Evolutionary conservation across 2,329 filamentous ascomycete genomes (phyloP).

Genomic region (Alternaria novae-zelandiae): DNA sequence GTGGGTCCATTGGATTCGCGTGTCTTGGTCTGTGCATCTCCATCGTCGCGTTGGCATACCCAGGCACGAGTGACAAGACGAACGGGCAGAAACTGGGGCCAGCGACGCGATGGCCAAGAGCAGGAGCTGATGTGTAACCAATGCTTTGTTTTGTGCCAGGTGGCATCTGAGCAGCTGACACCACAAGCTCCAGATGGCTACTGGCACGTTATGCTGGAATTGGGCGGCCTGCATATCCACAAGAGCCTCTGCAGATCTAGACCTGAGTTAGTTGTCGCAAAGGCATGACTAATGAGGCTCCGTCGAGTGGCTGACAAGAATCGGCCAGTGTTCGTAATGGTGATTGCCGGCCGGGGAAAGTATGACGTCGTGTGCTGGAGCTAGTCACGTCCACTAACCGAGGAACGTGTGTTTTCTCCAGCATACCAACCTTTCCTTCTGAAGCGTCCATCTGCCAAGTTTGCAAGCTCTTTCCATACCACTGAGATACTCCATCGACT

Average conservation of each 20-base stretch:
- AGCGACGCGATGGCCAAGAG: neutral
- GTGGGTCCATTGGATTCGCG: neutral
- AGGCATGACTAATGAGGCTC: conserved; percentile 9
- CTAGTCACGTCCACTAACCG: conserved; percentile 13
- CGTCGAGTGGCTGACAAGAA: neutral
- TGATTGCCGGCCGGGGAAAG: conserved; percentile 8
- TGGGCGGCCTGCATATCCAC: neutral
- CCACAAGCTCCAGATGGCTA: neutral
- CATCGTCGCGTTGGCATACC: neutral
- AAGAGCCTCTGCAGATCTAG: conserved; percentile 1
- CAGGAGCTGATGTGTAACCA: no score
- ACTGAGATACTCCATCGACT: neutral
- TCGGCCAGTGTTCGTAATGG: conserved; percentile 16
- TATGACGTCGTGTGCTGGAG: conserved; percentile 11
- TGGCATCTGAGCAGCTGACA: neutral
- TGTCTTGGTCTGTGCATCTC: neutral
- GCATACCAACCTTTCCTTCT: conserved; percentile 3
- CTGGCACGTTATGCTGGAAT: neutral
- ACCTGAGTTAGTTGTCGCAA: neutral
- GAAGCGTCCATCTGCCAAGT: conserved; percentile 3
- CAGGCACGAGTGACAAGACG: neutral
- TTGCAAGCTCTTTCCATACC: neutral
- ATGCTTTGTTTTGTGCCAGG: neutral
- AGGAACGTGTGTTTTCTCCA: conserved; percentile 16
- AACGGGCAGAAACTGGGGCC: neutral